Evolutionary conservation across 495 filamentous ascomycete genomes (phyloP).

Genomic region (Bacidia gigantensis): DNA sequence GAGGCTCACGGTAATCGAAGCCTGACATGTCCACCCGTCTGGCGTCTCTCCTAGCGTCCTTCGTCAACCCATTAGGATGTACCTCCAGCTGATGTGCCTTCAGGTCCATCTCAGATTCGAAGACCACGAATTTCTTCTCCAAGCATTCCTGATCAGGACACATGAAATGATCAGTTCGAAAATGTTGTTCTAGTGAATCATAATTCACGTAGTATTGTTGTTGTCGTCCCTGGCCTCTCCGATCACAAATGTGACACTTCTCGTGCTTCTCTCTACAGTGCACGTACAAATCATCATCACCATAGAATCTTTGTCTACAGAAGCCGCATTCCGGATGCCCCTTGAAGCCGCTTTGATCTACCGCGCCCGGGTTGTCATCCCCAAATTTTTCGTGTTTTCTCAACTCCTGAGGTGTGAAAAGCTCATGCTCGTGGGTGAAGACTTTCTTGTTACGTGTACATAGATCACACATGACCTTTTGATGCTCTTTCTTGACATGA

Average conservation of each 20-base stretch:
- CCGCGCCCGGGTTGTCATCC: conserved; percentile 78
- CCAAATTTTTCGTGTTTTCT: conserved; percentile 79
- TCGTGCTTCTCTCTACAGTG: conserved; percentile 91
- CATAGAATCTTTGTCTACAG: conserved; percentile 85
- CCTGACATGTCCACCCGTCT: conserved; percentile 72
- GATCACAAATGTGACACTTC: conserved; percentile 87
- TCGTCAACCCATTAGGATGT: conserved; percentile 65
- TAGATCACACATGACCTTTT: conserved; percentile 86
- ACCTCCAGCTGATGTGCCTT: conserved; percentile 72
- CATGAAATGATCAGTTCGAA: conserved; percentile 72
- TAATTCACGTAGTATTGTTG: conserved; percentile 87
- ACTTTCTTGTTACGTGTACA: conserved; percentile 94
- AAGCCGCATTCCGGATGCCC: conserved; percentile 93
- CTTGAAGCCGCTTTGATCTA: conserved; percentile 90
- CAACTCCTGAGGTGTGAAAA: conserved; percentile 74
- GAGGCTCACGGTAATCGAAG: conserved; percentile 65
- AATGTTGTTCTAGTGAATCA: conserved; percentile 69
- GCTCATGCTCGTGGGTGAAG: conserved; percentile 92
- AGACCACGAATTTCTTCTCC: conserved; percentile 98
- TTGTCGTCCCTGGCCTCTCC: conserved; percentile 39
- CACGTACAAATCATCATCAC: conserved; percentile 82
- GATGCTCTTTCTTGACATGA: conserved; percentile 70
- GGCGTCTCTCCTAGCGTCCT: conserved; percentile 73
- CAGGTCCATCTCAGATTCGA: conserved; percentile 83
- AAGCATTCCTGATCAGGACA: conserved; percentile 76